phyloP scores from a whole-genome alignment of 2,329 filamentous ascomycete species.

The Alternaria consortialis region DNA sequence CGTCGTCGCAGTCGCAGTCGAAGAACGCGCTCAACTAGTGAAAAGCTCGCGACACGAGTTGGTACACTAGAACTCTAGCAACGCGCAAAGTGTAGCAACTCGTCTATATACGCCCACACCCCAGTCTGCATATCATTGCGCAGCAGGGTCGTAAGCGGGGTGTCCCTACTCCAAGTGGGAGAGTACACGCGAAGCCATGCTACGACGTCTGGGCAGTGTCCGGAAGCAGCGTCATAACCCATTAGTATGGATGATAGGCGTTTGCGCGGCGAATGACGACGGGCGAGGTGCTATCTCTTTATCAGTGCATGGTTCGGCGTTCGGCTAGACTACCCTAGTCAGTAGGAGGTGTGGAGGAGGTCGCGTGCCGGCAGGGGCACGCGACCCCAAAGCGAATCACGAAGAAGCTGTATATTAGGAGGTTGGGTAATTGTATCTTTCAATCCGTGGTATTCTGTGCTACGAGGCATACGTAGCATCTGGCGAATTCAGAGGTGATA shows the following conservation, averaged over 20 bases:
- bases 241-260: slow-evolving; percentile 17
- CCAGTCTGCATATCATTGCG: neutral
- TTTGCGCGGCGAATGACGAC: slow-evolving; percentile 20
- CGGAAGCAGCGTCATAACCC: neutral
- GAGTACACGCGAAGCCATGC: slow-evolving; percentile 8
- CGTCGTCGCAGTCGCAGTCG: neutral
- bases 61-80: neutral
- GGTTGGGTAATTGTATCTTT: neutral
- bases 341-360: slow-evolving; percentile 11
- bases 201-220: neutral
- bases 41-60: neutral
- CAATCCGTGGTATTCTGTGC: neutral
- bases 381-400: neutral
- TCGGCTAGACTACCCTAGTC: slow-evolving; percentile 16
- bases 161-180: slow-evolving; percentile 7
- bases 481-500: neutral
- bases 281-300: slow-evolving; percentile 17
- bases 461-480: neutral
- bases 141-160: slow-evolving; percentile 8
- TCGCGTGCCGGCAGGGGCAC: slow-evolving; percentile 2
- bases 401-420: neutral
- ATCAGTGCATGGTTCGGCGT: slow-evolving; percentile 13
- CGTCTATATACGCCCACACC: slow-evolving; percentile 5
- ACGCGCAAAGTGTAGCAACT: neutral
- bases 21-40: neutral